Conservation (phyloP, 129 eudicot species). For the carrot (Daucus carota) region DH1_v3.0 NC_030385.2:2289001-2289500, state of each 20-base stretch:
- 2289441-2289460: conserved; percentile 21
- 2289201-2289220: background rate
- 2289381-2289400: conserved; percentile 23
- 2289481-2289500: background rate
- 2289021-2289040: too few species aligned
- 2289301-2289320: background rate
- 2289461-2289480: conserved; percentile 24
- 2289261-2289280: conserved; percentile 35
- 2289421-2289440: conserved; percentile 21
- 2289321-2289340: background rate
- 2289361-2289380: conserved; percentile 33
- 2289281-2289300: background rate
- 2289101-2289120: background rate
- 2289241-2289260: background rate
- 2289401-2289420: conserved; percentile 26
- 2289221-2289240: background rate
- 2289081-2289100: background rate
- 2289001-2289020: too few species aligned
- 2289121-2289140: background rate
- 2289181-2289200: background rate
- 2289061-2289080: too few species aligned
- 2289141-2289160: background rate
- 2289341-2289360: conserved; percentile 38
- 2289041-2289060: too few species aligned
- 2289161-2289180: background rate